A percentile compares a stretch with the other conserved stretches of the same genome.
Conservation (phyloP, 2,329 filamentous ascomycete genomes). For the Xylariaceae sp. region DNA sequence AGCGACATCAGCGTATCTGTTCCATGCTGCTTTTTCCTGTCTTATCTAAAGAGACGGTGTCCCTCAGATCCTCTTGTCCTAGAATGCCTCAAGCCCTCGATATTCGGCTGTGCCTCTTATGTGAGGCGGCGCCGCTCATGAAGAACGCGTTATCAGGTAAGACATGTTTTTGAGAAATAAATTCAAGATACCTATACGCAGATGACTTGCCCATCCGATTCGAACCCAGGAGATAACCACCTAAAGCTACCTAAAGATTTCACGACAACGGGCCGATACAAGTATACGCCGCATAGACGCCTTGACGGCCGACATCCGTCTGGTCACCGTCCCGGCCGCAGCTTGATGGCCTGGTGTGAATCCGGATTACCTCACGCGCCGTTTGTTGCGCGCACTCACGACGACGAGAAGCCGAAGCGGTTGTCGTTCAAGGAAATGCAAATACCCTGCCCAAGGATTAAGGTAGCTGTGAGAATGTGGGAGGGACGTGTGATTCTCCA, state of each 20-base stretch:
- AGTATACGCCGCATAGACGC: conserved; percentile 21
- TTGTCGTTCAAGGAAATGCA: conserved; percentile 19
- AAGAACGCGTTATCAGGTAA: no score
- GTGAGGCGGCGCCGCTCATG: no score
- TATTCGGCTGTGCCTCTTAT: no score
- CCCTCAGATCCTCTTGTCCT: no score
- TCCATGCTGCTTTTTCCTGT: no score
- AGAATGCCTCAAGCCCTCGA: no score
- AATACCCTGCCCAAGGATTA: conserved; percentile 12
- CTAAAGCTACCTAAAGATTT: not conserved
- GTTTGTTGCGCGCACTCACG: conserved; percentile 6
- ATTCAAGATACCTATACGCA: no score
- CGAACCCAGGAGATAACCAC: not conserved
- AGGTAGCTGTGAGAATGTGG: conserved; percentile 6
- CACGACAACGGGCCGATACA: conserved; percentile 8
- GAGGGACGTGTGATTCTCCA: conserved; percentile 22
- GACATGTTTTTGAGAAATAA: no score
- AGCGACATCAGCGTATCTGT: no score
- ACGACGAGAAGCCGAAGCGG: not conserved
- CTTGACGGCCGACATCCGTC: conserved; percentile 16
- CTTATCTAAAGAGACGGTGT: no score
- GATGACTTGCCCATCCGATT: not conserved
- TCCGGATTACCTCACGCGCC: conserved; percentile 17
- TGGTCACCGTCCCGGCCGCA: conserved; percentile 23
- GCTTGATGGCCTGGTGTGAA: conserved; percentile 17